Conservation (phyloP, 2,329 filamentous ascomycete genomes). For the Escovopsis sp. region DNA sequence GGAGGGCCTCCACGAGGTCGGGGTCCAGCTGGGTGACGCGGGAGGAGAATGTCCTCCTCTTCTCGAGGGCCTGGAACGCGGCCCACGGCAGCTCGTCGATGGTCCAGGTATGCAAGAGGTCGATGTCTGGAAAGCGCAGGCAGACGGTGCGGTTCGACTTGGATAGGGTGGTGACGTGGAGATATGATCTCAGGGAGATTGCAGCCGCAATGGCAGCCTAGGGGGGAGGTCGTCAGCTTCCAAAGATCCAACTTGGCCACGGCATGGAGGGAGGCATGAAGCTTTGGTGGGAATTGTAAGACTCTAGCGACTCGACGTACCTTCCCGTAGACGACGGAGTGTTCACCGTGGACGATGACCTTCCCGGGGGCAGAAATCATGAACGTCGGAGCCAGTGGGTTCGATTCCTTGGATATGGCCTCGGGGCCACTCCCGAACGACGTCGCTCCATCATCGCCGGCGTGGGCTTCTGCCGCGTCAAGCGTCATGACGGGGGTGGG, state of each 20-base stretch:
- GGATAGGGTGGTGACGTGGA: constrained; percentile 85
- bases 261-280: too few relatives aligned
- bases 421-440: constrained; percentile 7
- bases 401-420: constrained; percentile 41
- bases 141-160: constrained; percentile 83
- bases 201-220: constrained; percentile 86
- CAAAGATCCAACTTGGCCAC: too few relatives aligned
- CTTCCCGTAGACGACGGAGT: constrained; percentile 96
- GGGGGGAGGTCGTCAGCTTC: not conserved
- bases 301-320: constrained; percentile 25
- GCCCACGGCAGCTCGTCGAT: constrained; percentile 85
- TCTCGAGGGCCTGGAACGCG: constrained; percentile 59
- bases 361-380: constrained; percentile 98
- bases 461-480: too few relatives aligned
- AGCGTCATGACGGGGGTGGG: too few relatives aligned
- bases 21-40: constrained; percentile 70
- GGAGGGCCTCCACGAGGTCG: constrained; percentile 65
- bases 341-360: constrained; percentile 95
- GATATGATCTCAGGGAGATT: constrained; percentile 88
- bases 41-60: constrained; percentile 93
- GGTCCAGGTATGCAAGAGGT: constrained; percentile 81
- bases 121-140: constrained; percentile 81
- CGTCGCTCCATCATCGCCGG: constrained; percentile 11
- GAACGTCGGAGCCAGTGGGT: constrained; percentile 68
- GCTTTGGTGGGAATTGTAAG: too few relatives aligned